Conservation (phyloP, 148 eudicot species). For the Dysphania ambrosioides region DNA sequence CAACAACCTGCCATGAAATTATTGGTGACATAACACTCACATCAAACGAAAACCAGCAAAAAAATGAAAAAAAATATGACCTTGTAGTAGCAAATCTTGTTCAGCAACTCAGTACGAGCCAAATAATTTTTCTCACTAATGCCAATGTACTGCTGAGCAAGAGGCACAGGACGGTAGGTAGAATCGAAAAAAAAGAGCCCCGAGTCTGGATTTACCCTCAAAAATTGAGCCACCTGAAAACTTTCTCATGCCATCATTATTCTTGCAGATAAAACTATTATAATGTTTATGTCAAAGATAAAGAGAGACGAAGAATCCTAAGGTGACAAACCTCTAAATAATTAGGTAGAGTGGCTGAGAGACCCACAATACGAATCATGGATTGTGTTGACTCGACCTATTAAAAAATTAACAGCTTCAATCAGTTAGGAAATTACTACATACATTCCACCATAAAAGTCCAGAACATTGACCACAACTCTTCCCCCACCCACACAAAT, state of each 20-base stretch:
- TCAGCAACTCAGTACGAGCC: slow-evolving; percentile 76
- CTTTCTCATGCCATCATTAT: slow-evolving; percentile 15
- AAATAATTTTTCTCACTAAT: slow-evolving; percentile 71
- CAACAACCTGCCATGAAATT: slow-evolving; percentile 57
- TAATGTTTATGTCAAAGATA: neutral
- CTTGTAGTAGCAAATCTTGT: slow-evolving; percentile 88
- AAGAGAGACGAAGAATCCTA: neutral
- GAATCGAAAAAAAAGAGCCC: slow-evolving; percentile 99
- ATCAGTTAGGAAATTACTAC: slow-evolving; percentile 12
- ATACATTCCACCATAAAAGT: neutral
- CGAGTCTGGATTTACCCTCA: slow-evolving; percentile 86
- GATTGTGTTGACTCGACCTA: slow-evolving; percentile 96
- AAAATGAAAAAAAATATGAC: slow-evolving; percentile 28
- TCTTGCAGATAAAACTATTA: neutral
- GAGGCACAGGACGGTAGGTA: slow-evolving; percentile 98
- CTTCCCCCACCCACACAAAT: neutral
- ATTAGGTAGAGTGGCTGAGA: slow-evolving; percentile 95
- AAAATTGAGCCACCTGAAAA: slow-evolving; percentile 86
- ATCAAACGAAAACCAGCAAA: neutral
- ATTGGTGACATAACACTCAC: neutral
- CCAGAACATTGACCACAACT: neutral
- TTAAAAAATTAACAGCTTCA: slow-evolving; percentile 13
- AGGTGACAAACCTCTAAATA: slow-evolving; percentile 70
- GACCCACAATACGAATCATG: slow-evolving; percentile 98
- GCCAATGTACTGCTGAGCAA: slow-evolving; percentile 94